Base-by-base conservation (phyloP, 352 stramenopile genomes). In the Peronospora belbahrii region DNA sequence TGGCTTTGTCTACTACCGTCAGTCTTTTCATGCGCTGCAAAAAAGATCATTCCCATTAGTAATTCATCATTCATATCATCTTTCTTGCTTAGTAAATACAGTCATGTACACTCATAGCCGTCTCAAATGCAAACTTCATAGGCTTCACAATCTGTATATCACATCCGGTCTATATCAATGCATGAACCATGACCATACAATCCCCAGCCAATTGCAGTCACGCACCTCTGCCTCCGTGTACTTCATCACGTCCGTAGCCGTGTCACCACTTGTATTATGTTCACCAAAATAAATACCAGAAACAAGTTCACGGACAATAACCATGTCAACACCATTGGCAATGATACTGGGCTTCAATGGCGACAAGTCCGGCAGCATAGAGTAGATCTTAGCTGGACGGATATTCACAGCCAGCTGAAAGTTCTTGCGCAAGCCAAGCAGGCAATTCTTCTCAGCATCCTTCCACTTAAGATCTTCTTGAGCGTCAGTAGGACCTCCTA, bases 231-330 rank as follows among this genome's bases (percentile, higher is more conserved):
- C 73, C 62, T 97, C 94, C 31, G 85, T 74, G 79, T 99, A 99
- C 67, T 97, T 97, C 95, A 98, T 98, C 41, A 99, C 96, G 61
- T 98, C 83, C 37, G 77, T 79, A 31, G 83, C 74, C 9, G 80
- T 72, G 56, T 70, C 70, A 52, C 71, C 72, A 37, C 81, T 62
- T 7, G 75, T 85, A 44, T 70, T 77, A 63, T 92, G 71, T 43
- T 93, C 75, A 45, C 96, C 96, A 72, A 99, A 99, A 79, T 99
- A 99, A 33, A 99, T 97, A 66, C 97, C 96, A 28, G 95, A 97
- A 23, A 97, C 97, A 34, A 99, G 83, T 61, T 99, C 96, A 38
- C 95, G 88, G 22, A 99, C 95, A 49, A 98, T 96, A 67, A 99
- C 97, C 69, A 99, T 97, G 78, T 99, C 95, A 6, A 98, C 92